Base-by-base conservation (phyloP, 1,139 yeast genomes). In the Taphrina pruni region DNA sequence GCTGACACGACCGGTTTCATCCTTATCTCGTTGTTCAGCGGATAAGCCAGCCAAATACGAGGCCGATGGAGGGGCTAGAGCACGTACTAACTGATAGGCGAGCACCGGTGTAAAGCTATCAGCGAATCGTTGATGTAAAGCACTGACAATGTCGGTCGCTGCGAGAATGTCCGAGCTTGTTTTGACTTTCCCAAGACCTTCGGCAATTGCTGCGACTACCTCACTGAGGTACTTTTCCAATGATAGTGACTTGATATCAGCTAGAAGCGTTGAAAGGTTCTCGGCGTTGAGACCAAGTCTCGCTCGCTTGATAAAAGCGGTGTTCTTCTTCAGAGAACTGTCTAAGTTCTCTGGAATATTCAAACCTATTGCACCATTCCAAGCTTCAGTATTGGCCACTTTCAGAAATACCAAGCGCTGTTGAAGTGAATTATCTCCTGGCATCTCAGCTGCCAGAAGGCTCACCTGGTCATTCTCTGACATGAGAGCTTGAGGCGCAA, bases 221-320 rank as follows among this genome's bases (percentile, higher is more conserved):
- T 93, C 98, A 3, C 89, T 83, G 21, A 90, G 79, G 77, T 91
- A 93, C 77, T 90, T 91, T 71, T 87, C 90, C 62, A 93, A 80
- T 0, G 93, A 86, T 1, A 89, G 79, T 1, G 87, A 81, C 11
- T 80, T 76, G 56, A 92, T 83, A 70, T 91, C 97, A 69, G 84
- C 84, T 41, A 90, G 72, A 5, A 90, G 78, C 5, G 82, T 76
- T 54, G 79, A 81, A 60, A 80, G 81, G 38, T 80, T 78, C 2
- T 86, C 88, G 50, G 81, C 84, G 50, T 80, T 83, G 56, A 91
- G 79, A 2, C 88, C 82, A 3, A 84, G 81, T 72, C 87, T 83
- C 66, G 91, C 78, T 74, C 88, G 88, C 75, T 88, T 88, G 70
- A 91, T 87, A 74, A 91, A 90, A 0, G 92, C 89, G 4, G 92